These are phyloP conservation scores for Coprinopsis sp. DNA, from an alignment of 768 basidiomycete genomes.

Conservation along the genomic window DNA sequence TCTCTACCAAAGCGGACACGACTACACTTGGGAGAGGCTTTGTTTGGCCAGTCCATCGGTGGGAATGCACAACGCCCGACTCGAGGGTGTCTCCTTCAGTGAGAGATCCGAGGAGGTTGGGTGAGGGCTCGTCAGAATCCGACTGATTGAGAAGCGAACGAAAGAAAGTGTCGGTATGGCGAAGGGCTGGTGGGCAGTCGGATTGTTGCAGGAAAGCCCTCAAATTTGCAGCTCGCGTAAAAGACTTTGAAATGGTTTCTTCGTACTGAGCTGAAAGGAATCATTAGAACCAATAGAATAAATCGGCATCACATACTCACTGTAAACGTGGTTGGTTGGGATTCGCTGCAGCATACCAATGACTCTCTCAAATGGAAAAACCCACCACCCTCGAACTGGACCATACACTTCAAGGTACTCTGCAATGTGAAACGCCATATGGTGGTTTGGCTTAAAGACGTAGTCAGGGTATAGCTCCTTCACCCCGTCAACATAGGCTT, in stretches of 20 bases:
- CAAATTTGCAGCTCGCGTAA: slow-evolving; percentile 14
- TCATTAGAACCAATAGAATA: background rate
- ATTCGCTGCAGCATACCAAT: slow-evolving; percentile 23
- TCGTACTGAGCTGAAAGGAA: slow-evolving; percentile 16
- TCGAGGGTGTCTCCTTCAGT: too few relatives aligned
- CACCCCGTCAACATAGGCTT: slow-evolving; percentile 25
- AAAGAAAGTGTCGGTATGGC: slow-evolving; percentile 5
- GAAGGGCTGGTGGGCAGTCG: slow-evolving; percentile 13
- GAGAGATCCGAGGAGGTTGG: background rate
- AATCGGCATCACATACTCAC: slow-evolving; percentile 7
- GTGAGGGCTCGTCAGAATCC: too few relatives aligned
- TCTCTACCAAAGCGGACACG: background rate
- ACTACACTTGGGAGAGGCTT: background rate
- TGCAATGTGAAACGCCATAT: slow-evolving; percentile 34
- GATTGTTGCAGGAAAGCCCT: slow-evolving; percentile 8
- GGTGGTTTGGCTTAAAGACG: slow-evolving; percentile 30
- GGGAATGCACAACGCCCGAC: background rate
- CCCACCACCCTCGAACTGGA: slow-evolving; percentile 32
- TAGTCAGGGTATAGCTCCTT: slow-evolving; percentile 26
- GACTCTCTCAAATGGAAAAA: slow-evolving; percentile 31
- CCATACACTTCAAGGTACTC: slow-evolving; percentile 28
- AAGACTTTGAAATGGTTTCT: slow-evolving; percentile 15
- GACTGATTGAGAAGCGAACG: slow-evolving; percentile 9
- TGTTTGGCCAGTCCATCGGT: background rate
- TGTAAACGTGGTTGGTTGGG: slow-evolving; percentile 13